A percentile compares a stretch with the other conserved stretches of the same genome.
phyloP scores from a whole-genome alignment of 2,329 filamentous ascomycete genomes.

The Botryotinia narcissicola region DNA sequence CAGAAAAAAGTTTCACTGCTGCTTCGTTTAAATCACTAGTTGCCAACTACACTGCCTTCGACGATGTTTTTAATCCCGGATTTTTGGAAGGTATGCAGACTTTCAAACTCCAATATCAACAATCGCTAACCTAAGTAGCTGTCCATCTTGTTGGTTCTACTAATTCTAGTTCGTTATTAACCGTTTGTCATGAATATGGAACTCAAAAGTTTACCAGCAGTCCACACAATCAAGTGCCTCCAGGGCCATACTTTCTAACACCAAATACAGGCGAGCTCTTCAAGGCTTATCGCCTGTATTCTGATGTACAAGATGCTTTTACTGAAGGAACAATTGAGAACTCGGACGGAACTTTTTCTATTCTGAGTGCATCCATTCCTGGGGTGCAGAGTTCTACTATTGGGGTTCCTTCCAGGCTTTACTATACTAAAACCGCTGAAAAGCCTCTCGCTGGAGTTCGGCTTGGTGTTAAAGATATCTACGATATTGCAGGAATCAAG shows the following conservation, averaged over 20 bases:
- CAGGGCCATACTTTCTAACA: conserved; percentile 52
- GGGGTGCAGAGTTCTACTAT: conserved; percentile 45
- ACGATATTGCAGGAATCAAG: conserved; percentile 54
- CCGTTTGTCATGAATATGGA: conserved; percentile 26
- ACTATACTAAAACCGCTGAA: conserved; percentile 51
- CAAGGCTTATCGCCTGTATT: conserved; percentile 50
- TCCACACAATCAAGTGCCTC: conserved; percentile 37
- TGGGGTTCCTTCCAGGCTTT: conserved; percentile 59
- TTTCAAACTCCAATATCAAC: background rate
- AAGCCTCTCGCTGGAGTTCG: conserved; percentile 60
- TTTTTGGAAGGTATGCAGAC: conserved; percentile 31
- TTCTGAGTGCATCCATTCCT: conserved; percentile 44
- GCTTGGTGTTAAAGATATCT: conserved; percentile 63
- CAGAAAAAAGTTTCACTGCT: conserved; percentile 25
- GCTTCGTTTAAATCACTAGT: conserved; percentile 27
- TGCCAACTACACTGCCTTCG: conserved; percentile 28
- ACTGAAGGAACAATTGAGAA: conserved; percentile 45
- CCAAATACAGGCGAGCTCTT: conserved; percentile 44
- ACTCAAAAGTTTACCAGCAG: conserved; percentile 28
- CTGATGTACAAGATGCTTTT: conserved; percentile 50
- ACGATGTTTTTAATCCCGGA: conserved; percentile 35
- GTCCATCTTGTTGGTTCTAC: conserved; percentile 15
- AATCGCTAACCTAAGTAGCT: conserved; percentile 9
- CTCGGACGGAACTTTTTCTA: conserved; percentile 42
- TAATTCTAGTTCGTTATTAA: conserved; percentile 21